phyloP scores from a whole-genome alignment of 371 early-diverging fungal species.

The Blakeslea trispora region DNA sequence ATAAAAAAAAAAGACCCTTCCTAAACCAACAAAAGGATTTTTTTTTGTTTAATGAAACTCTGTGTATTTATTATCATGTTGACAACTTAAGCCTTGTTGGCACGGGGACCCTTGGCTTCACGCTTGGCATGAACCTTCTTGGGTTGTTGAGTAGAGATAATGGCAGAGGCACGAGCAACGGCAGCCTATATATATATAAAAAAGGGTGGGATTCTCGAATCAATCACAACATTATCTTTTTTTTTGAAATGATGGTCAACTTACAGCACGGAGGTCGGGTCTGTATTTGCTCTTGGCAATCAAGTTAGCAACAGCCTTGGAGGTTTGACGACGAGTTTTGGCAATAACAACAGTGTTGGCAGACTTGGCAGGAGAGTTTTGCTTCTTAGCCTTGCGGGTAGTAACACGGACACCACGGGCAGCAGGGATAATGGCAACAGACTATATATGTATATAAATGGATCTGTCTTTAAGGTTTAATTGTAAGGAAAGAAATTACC shows the following conservation, averaged over 20 bases:
- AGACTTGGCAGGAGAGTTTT: constrained; percentile 60
- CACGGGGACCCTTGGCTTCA: constrained; percentile 43
- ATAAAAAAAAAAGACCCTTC: constrained; percentile 6
- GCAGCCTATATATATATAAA: constrained; percentile 59
- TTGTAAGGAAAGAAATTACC: constrained; percentile 54
- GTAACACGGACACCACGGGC: constrained; percentile 67
- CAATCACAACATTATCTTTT: too few species aligned
- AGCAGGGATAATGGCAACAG: constrained; percentile 65
- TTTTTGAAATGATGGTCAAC: too few species aligned
- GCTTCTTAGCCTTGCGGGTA: constrained; percentile 64
- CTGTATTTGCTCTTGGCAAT: constrained; percentile 69
- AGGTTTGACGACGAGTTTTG: constrained; percentile 69
- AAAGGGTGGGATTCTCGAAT: not conserved
- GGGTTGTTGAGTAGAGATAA: constrained; percentile 68
- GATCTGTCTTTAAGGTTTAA: not conserved
- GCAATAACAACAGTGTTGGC: constrained; percentile 60
- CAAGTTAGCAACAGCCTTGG: constrained; percentile 72
- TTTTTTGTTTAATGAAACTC: too few species aligned
- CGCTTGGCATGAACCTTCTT: constrained; percentile 61
- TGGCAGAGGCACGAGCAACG: constrained; percentile 78
- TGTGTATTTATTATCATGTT: too few species aligned
- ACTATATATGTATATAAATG: constrained; percentile 34
- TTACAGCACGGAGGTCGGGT: constrained; percentile 77
- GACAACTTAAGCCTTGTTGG: constrained; percentile 36
- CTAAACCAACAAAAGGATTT: too few species aligned